Conservation (phyloP, 352 stramenopile species). For the Lagenidium giganteum region DNA sequence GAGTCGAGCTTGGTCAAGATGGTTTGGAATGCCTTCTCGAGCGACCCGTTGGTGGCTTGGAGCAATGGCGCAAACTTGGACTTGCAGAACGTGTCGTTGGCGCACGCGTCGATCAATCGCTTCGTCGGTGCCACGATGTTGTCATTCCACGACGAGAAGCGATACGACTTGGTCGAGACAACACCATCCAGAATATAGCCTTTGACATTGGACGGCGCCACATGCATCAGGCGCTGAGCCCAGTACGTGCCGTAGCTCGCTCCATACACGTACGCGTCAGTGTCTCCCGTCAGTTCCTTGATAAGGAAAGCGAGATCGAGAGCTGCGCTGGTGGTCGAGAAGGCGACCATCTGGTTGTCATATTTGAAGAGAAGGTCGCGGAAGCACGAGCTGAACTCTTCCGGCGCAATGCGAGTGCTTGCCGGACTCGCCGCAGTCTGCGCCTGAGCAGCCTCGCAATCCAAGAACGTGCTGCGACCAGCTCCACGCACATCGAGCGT, state of each 20-base stretch:
- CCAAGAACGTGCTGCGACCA: conserved; percentile 24
- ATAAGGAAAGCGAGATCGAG: conserved; percentile 3
- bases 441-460: conserved; percentile 29
- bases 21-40: too few relatives aligned
- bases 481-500: conserved; percentile 39
- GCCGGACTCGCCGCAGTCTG: conserved; percentile 12
- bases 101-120: conserved; percentile 24
- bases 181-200: conserved; percentile 52
- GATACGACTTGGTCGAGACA: conserved; percentile 17
- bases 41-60: too few relatives aligned
- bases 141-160: conserved; percentile 31
- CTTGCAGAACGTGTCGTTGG: too few relatives aligned
- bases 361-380: conserved; percentile 19
- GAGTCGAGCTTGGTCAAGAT: too few relatives aligned
- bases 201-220: conserved; percentile 25
- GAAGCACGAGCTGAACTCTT: conserved; percentile 23
- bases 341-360: conserved; percentile 18
- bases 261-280: conserved; percentile 39
- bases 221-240: conserved; percentile 44
- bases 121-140: conserved; percentile 19
- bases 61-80: too few relatives aligned
- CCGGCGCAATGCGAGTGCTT: conserved; percentile 1
- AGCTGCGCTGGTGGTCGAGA: conserved; percentile 18
- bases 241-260: conserved; percentile 53
- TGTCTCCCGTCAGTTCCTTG: conserved; percentile 17